A percentile compares a stretch with the other conserved stretches of the same genome.
phyloP scores from a whole-genome alignment of 2,329 filamentous ascomycete genomes.

The Trichoderma koningiopsis region DNA sequence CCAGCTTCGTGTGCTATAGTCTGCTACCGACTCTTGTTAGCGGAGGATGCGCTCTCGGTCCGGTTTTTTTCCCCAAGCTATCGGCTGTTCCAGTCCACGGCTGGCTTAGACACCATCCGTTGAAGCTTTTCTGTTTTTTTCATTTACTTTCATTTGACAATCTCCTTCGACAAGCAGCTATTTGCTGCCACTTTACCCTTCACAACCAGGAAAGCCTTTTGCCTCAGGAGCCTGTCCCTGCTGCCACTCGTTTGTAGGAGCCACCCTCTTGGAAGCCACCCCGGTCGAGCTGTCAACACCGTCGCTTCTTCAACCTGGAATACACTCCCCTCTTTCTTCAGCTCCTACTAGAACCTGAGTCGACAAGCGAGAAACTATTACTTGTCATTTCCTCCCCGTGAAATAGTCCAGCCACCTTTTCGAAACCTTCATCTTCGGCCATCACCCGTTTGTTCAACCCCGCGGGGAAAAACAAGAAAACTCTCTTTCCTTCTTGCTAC shows the following conservation, averaged over 20 bases:
- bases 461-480: conserved; percentile 22
- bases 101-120: conserved; percentile 7
- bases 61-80: conserved; percentile 24
- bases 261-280: neutral
- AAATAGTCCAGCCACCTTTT: conserved; percentile 2
- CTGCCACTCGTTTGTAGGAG: neutral
- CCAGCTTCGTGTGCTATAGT: neutral
- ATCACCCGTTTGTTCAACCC: conserved; percentile 18
- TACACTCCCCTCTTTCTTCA: conserved; percentile 4
- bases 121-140: neutral
- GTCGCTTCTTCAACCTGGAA: neutral
- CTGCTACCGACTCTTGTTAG: conserved; percentile 8
- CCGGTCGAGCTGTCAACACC: conserved; percentile 10
- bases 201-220: neutral
- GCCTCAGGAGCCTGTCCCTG: conserved; percentile 2
- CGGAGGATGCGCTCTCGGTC: conserved; percentile 22
- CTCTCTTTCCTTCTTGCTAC: conserved; percentile 8
- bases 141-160: conserved; percentile 15
- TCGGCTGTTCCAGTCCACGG: conserved; percentile 17
- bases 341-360: neutral
- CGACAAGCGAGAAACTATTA: conserved; percentile 16
- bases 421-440: conserved; percentile 16
- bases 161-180: neutral
- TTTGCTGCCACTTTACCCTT: neutral
- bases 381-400: conserved; percentile 6